Conservation (phyloP, 1,284 basidiomycete species). For the Ceratobasidium sp. region DNA sequence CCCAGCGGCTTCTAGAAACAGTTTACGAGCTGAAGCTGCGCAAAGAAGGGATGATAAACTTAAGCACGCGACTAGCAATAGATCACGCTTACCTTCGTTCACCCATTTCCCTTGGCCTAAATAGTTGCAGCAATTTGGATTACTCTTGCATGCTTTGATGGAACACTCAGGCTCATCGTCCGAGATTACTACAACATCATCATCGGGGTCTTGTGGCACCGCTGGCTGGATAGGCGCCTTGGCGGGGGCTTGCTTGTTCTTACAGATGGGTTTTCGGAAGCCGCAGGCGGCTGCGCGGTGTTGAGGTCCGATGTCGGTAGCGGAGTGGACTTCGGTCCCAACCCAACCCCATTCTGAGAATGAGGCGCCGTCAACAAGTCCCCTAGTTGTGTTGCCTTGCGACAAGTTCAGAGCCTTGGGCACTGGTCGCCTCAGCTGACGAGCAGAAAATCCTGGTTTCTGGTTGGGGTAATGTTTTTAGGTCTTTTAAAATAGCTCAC, state of each 20-base stretch:
- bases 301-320: slow-evolving; percentile 68
- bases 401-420: slow-evolving; percentile 60
- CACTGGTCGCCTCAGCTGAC: slow-evolving; percentile 55
- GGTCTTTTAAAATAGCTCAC: background rate
- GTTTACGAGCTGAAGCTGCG: slow-evolving; percentile 61
- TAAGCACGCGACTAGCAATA: background rate
- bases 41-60: slow-evolving; percentile 46
- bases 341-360: slow-evolving; percentile 81
- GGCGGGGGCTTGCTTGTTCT: slow-evolving; percentile 34
- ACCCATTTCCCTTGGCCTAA: slow-evolving; percentile 84
- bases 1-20: slow-evolving; percentile 65
- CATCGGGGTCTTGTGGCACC: slow-evolving; percentile 60
- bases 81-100: slow-evolving; percentile 63
- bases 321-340: slow-evolving; percentile 66
- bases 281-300: slow-evolving; percentile 75
- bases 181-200: slow-evolving; percentile 74
- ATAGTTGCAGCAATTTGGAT: slow-evolving; percentile 86
- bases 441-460: background rate
- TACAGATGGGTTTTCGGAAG: slow-evolving; percentile 56
- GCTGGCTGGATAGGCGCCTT: slow-evolving; percentile 45
- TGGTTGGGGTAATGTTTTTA: background rate
- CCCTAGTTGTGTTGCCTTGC: slow-evolving; percentile 70
- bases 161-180: slow-evolving; percentile 67
- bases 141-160: slow-evolving; percentile 72
- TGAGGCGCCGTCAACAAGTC: slow-evolving; percentile 57